Percentiles rank a stretch among this genome's conserved stretches.
Conservation (phyloP, 495 filamentous ascomycete species). For the Penicillium lividum region DNA sequence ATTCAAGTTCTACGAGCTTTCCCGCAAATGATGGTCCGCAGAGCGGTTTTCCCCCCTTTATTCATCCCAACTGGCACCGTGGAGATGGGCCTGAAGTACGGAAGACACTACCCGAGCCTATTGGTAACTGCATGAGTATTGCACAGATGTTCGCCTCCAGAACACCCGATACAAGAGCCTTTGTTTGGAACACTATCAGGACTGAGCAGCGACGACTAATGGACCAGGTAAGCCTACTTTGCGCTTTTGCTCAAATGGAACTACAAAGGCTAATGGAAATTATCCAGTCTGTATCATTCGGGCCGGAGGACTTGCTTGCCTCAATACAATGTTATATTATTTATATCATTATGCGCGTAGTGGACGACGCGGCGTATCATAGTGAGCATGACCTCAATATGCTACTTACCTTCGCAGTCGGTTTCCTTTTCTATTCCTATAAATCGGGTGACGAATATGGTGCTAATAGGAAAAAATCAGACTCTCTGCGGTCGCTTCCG, state of each 20-base stretch:
- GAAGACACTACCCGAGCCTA: neutral
- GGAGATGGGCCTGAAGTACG: neutral
- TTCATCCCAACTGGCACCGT: slow-evolving; percentile 3
- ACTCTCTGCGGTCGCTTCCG: slow-evolving; percentile 2
- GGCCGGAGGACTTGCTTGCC: slow-evolving; percentile 4
- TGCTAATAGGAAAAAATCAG: neutral
- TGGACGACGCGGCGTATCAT: slow-evolving; percentile 4
- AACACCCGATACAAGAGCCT: slow-evolving; percentile 1
- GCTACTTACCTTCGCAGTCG: slow-evolving; percentile 1
- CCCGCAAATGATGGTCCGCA: slow-evolving; percentile 1
- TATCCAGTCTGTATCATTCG: neutral
- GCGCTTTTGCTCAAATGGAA: neutral
- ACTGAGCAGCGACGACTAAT: slow-evolving; percentile 1
- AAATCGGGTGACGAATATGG: neutral
- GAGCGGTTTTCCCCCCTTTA: neutral
- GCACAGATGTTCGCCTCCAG: slow-evolving; percentile 4
- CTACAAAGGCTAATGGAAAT: neutral
- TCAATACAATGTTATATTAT: slow-evolving; percentile 4
- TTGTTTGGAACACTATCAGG: slow-evolving; percentile 2
- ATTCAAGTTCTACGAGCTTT: slow-evolving; percentile 2
- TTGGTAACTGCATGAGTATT: slow-evolving; percentile 5
- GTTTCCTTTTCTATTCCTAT: neutral
- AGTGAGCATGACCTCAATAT: slow-evolving; percentile 3
- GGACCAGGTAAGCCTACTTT: neutral
- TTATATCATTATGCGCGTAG: neutral